A percentile compares a stretch with the other conserved stretches of the same genome.
These are phyloP conservation scores for Thalassiosira oceanica DNA, from an alignment of 352 stramenopile genomes.

Conservation along the genomic window DNA sequence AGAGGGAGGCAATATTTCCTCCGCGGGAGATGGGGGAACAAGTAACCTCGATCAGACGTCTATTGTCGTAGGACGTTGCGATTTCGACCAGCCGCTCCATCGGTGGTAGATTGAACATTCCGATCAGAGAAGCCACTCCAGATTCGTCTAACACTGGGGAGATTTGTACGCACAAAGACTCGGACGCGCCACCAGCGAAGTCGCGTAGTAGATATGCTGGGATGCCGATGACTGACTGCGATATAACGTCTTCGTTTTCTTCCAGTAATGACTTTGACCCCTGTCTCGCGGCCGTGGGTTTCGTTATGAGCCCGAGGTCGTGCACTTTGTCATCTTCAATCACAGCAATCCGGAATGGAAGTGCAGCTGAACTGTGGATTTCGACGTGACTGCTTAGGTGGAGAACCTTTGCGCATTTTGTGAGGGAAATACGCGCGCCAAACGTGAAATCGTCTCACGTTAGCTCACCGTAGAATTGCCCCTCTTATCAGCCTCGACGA, in stretches of 20 bases:
- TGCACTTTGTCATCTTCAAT: conserved; percentile 47
- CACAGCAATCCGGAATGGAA: conserved; percentile 56
- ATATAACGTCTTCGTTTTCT: conserved; percentile 50
- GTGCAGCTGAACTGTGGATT: conserved; percentile 60
- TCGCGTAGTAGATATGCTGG: conserved; percentile 46
- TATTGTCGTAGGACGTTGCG: conserved; percentile 38
- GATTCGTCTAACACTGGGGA: conserved; percentile 41
- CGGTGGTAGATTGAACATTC: conserved; percentile 52
- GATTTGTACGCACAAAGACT: conserved; percentile 52
- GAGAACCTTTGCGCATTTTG: no score
- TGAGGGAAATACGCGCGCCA: no score
- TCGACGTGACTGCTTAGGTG: conserved; percentile 73
- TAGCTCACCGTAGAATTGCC: conserved; percentile 76
- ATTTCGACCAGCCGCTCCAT: conserved; percentile 52
- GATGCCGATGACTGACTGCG: conserved; percentile 58
- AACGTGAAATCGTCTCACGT: no score
- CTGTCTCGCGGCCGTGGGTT: conserved; percentile 12
- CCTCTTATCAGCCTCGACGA: conserved; percentile 66
- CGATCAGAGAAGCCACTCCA: conserved; percentile 24
- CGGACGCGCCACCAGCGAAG: conserved; percentile 45
- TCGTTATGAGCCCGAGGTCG: conserved; percentile 48
- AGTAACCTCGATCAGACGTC: conserved; percentile 40
- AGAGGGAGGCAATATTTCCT: conserved; percentile 18
- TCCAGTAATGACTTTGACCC: conserved; percentile 34
- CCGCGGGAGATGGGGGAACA: conserved; percentile 39